phyloP scores from a whole-genome alignment of 1,284 basidiomycete species.

The Moniliophthora roreri region DNA sequence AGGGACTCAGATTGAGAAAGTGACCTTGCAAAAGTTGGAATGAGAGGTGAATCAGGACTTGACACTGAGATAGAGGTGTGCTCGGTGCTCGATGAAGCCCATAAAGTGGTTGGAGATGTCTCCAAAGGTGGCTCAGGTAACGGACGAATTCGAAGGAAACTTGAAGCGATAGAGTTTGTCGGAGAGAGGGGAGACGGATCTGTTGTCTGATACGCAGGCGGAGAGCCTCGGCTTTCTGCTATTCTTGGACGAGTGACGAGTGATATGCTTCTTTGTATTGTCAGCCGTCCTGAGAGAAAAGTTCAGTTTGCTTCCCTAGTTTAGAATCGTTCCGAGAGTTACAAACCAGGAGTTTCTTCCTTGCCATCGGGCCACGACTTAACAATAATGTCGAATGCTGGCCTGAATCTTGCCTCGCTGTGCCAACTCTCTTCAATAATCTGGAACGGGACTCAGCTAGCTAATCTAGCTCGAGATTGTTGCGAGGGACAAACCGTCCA shows the following conservation, averaged over 20 bases:
- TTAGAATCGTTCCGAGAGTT: too few relatives aligned
- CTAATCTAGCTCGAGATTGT: too few relatives aligned
- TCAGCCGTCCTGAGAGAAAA: too few relatives aligned
- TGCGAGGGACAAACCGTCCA: too few relatives aligned
- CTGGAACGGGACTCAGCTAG: too few relatives aligned
- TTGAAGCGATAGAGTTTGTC: neutral
- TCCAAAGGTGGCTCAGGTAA: neutral
- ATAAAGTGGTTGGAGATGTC: neutral
- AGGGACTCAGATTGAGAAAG: too few relatives aligned
- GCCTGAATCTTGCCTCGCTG: conserved; percentile 2
- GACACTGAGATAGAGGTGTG: neutral
- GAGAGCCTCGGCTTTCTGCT: neutral
- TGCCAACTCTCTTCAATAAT: conserved; percentile 7
- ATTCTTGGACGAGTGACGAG: neutral
- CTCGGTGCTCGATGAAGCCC: neutral
- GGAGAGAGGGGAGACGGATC: neutral
- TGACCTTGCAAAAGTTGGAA: too few relatives aligned
- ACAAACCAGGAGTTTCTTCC: too few relatives aligned
- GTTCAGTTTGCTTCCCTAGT: too few relatives aligned
- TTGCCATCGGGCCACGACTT: neutral
- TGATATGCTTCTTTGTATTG: neutral
- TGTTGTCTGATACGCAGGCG: neutral
- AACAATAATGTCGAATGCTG: conserved; percentile 3
- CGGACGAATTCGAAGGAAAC: neutral
- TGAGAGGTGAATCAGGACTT: too few relatives aligned